Conservation (phyloP, 2,329 filamentous ascomycete species). For the Hypomyces rosellus region DNA sequence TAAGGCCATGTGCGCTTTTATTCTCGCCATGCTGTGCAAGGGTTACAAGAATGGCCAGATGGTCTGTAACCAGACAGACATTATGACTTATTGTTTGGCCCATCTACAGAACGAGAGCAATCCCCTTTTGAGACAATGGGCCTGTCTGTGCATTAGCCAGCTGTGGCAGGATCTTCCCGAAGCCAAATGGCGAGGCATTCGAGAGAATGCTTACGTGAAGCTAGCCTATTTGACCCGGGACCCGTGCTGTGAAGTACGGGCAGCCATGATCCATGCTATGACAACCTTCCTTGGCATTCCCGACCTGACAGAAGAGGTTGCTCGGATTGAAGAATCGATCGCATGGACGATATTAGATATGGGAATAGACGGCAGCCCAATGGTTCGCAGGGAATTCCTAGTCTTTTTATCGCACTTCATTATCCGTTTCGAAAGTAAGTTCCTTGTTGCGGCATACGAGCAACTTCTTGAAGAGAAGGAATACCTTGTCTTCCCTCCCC, state of each 20-base stretch:
- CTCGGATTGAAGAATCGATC: slow-evolving; percentile 83
- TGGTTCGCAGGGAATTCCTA: slow-evolving; percentile 88
- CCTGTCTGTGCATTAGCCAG: slow-evolving; percentile 90
- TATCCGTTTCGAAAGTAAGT: slow-evolving; percentile 83
- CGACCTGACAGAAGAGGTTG: slow-evolving; percentile 84
- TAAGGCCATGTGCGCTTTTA: slow-evolving; percentile 98
- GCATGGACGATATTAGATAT: slow-evolving; percentile 85
- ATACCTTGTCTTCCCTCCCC: slow-evolving; percentile 51
- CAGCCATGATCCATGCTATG: slow-evolving; percentile 87
- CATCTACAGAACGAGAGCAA: slow-evolving; percentile 85
- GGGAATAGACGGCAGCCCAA: slow-evolving; percentile 86
- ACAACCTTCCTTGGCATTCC: slow-evolving; percentile 92
- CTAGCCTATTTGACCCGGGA: slow-evolving; percentile 78
- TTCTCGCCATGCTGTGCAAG: slow-evolving; percentile 94
- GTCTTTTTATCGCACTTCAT: slow-evolving; percentile 93
- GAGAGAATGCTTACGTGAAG: slow-evolving; percentile 75
- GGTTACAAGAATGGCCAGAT: slow-evolving; percentile 87
- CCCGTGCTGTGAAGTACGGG: slow-evolving; percentile 83
- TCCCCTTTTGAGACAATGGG: slow-evolving; percentile 86
- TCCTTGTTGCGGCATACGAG: slow-evolving; percentile 86
- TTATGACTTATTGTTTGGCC: slow-evolving; percentile 79
- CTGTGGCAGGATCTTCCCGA: slow-evolving; percentile 87
- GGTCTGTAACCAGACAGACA: slow-evolving; percentile 83
- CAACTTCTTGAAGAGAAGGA: slow-evolving; percentile 80
- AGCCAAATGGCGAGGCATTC: slow-evolving; percentile 93